A percentile compares a stretch with the other conserved stretches of the same genome.
These are phyloP conservation scores for Petasospora rhodanensis DNA, from an alignment of 1,139 yeast species.

Conservation along the genomic window DNA sequence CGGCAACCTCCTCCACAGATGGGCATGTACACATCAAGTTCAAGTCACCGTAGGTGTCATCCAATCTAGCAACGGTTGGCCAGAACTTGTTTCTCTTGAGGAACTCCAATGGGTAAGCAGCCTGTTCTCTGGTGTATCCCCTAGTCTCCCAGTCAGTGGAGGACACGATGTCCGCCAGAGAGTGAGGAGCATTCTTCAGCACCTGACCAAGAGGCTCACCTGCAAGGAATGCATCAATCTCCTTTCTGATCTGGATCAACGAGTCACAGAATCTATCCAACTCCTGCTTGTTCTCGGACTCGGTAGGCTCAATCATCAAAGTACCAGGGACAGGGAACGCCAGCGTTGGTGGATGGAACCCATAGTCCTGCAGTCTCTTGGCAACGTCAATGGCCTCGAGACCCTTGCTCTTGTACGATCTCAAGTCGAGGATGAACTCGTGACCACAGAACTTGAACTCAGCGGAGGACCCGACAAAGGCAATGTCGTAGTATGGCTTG, in stretches of 20 bases:
- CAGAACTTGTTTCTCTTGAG: conserved; percentile 78
- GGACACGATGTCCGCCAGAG: conserved; percentile 70
- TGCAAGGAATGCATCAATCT: conserved; percentile 70
- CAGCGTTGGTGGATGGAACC: conserved; percentile 98
- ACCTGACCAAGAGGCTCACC: conserved; percentile 67
- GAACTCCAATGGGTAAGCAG: conserved; percentile 83
- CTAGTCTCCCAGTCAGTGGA: conserved; percentile 70
- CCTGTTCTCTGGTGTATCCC: conserved; percentile 89
- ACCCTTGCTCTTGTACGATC: conserved; percentile 78
- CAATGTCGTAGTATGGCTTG: conserved; percentile 63
- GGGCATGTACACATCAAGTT: conserved; percentile 94
- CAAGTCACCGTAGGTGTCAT: conserved; percentile 92
- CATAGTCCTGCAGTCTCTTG: conserved; percentile 94
- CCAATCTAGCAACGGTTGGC: conserved; percentile 91
- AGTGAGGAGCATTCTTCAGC: conserved; percentile 89
- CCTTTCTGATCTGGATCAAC: conserved; percentile 74
- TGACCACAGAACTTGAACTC: conserved; percentile 82
- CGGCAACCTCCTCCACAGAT: conserved; percentile 48
- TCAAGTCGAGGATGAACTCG: conserved; percentile 87
- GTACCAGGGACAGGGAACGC: conserved; percentile 98
- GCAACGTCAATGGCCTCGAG: conserved; percentile 96
- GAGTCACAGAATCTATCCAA: conserved; percentile 88
- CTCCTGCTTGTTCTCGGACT: conserved; percentile 84
- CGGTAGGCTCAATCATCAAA: conserved; percentile 97
- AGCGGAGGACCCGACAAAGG: conserved; percentile 62